phyloP scores from a whole-genome alignment of 1,284 basidiomycete genomes.

The Stereum hirsutum region DNA sequence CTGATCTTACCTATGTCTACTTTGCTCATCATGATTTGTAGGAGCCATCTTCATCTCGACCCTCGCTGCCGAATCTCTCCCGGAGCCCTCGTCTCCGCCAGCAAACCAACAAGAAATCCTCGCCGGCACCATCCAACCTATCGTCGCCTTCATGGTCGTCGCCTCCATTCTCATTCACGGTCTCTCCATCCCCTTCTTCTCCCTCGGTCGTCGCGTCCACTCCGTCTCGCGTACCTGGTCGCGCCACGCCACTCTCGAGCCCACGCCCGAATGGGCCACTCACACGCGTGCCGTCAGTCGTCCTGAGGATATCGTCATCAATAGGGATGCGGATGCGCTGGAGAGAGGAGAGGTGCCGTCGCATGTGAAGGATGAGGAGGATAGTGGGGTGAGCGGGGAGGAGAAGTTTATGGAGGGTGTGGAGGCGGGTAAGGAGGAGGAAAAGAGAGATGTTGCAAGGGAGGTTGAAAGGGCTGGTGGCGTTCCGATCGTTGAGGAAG shows the following conservation, averaged over 20 bases:
- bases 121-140: conserved; percentile 74
- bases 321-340: conserved; percentile 51
- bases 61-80: conserved; percentile 66
- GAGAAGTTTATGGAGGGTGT: not conserved
- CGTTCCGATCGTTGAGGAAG: conserved; percentile 8
- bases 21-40: conserved; percentile 13
- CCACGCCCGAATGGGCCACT: conserved; percentile 60
- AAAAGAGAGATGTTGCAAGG: conserved; percentile 7
- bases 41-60: conserved; percentile 90
- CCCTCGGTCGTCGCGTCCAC: conserved; percentile 82
- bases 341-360: conserved; percentile 35
- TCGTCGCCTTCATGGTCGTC: conserved; percentile 88
- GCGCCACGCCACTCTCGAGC: conserved; percentile 16
- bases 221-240: conserved; percentile 85
- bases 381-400: conserved; percentile 10
- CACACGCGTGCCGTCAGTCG: conserved; percentile 63
- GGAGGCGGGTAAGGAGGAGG: not conserved
- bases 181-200: conserved; percentile 89
- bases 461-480: not conserved
- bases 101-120: conserved; percentile 59
- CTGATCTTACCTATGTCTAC: not conserved
- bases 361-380: conserved; percentile 23
- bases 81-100: conserved; percentile 43
- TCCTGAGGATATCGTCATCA: conserved; percentile 72
- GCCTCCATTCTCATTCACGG: conserved; percentile 84